These are phyloP conservation scores for Aspergillus brasiliensis DNA, from an alignment of 2,329 filamentous ascomycete species.

Conservation along the genomic window DNA sequence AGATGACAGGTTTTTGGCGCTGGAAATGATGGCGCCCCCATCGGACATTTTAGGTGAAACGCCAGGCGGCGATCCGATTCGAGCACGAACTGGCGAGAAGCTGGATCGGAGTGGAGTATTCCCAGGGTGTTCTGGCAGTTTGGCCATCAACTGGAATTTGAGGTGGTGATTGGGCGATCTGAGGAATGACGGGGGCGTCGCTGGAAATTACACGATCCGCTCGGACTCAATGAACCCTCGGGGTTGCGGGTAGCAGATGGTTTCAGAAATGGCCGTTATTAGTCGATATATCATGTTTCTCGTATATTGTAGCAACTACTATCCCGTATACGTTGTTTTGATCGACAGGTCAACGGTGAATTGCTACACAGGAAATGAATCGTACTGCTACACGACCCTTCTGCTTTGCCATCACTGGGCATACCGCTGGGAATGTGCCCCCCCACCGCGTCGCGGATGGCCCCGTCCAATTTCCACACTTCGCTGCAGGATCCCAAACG, in stretches of 20 bases:
- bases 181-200: not conserved
- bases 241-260: not conserved
- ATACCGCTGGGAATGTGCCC: too few relatives aligned
- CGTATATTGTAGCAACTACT: too few relatives aligned
- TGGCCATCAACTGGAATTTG: not conserved
- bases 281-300: not conserved
- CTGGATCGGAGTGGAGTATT: slow-evolving; percentile 2
- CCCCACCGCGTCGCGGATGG: not conserved
- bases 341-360: too few relatives aligned
- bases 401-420: too few relatives aligned
- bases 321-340: too few relatives aligned
- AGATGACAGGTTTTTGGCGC: not conserved
- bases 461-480: not conserved
- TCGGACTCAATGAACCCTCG: not conserved
- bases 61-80: slow-evolving; percentile 4
- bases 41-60: slow-evolving; percentile 9
- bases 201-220: slow-evolving; percentile 4
- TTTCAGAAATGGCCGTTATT: not conserved
- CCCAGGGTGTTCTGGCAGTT: not conserved
- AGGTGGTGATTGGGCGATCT: not conserved
- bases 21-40: not conserved
- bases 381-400: too few relatives aligned
- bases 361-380: too few relatives aligned
- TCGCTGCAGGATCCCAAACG: not conserved
- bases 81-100: slow-evolving; percentile 2